A percentile compares a stretch with the other conserved stretches of the same genome.
Evolutionary conservation across 495 filamentous ascomycete species (phyloP).

Genomic region (Talaromyces borbonicus): DNA sequence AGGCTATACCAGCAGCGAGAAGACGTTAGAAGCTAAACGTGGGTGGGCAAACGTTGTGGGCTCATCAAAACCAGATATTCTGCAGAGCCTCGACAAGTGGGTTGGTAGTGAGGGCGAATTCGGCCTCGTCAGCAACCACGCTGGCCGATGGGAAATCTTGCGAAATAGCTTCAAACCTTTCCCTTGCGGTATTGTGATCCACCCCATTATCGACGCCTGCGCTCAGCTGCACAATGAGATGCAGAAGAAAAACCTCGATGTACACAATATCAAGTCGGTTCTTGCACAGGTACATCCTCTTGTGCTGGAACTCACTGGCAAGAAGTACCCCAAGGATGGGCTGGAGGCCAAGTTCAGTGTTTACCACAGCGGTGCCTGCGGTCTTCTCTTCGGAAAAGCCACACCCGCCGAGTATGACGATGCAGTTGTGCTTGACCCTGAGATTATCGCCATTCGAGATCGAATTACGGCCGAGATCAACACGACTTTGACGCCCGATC

Average conservation of each 20-base stretch:
- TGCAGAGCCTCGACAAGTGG: slow-evolving; percentile 11
- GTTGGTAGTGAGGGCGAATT: slow-evolving; percentile 6
- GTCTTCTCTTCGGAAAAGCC: slow-evolving; percentile 40
- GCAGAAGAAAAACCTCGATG: slow-evolving; percentile 15
- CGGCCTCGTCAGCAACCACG: slow-evolving; percentile 10
- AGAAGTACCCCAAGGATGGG: slow-evolving; percentile 37
- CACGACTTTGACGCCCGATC: slow-evolving; percentile 32
- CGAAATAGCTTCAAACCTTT: slow-evolving; percentile 47
- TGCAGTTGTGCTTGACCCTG: slow-evolving; percentile 26
- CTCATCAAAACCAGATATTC: too few relatives aligned
- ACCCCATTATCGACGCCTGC: slow-evolving; percentile 44
- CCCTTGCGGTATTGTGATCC: slow-evolving; percentile 48
- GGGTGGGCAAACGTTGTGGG: slow-evolving; percentile 45
- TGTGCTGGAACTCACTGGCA: slow-evolving; percentile 44
- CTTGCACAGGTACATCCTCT: slow-evolving; percentile 37
- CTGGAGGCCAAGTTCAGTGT: slow-evolving; percentile 46
- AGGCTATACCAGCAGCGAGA: too few relatives aligned
- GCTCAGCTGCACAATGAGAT: slow-evolving; percentile 34
- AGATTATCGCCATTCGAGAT: slow-evolving; percentile 29
- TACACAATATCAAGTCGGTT: slow-evolving; percentile 21
- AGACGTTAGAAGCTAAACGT: slow-evolving; percentile 43
- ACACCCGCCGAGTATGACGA: slow-evolving; percentile 41
- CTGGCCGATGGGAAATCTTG: slow-evolving; percentile 38
- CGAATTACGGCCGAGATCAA: slow-evolving; percentile 28
- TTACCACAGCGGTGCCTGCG: slow-evolving; percentile 41